These are phyloP conservation scores for Apostasia shenzhenica DNA, from an alignment of 106 monocot genomes.

Conservation along the genomic window DNA sequence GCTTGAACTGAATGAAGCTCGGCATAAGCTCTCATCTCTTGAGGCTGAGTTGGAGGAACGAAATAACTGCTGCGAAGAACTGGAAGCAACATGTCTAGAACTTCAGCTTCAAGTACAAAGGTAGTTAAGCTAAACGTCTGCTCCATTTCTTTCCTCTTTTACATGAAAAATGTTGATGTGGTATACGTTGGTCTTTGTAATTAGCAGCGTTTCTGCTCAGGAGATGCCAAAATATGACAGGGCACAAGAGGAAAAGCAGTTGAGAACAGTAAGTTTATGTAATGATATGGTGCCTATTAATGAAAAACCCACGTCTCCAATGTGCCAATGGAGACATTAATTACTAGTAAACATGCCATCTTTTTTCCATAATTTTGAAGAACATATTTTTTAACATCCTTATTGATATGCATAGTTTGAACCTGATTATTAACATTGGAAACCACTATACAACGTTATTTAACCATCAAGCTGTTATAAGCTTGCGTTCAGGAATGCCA, in stretches of 20 bases:
- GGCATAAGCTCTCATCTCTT: slow-evolving; percentile 26
- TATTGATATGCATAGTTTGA: too few species aligned
- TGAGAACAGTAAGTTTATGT: slow-evolving; percentile 40
- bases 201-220: slow-evolving; percentile 23
- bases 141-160: not conserved
- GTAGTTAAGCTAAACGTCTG: slow-evolving; percentile 15
- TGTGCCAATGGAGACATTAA: too few species aligned
- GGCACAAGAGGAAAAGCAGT: slow-evolving; percentile 35
- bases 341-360: too few species aligned
- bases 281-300: not conserved
- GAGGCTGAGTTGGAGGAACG: slow-evolving; percentile 27
- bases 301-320: not conserved
- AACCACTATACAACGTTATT: too few species aligned
- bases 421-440: too few species aligned
- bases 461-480: too few species aligned
- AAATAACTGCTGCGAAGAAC: slow-evolving; percentile 27
- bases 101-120: slow-evolving; percentile 39
- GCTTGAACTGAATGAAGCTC: slow-evolving; percentile 20
- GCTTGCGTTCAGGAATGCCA: too few species aligned
- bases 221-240: slow-evolving; percentile 18
- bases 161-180: not conserved
- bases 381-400: too few species aligned
- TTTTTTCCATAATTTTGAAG: too few species aligned
- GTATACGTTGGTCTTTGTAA: not conserved
- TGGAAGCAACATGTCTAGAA: slow-evolving; percentile 31